Percentiles rank a stretch among this genome's conserved stretches.
Conservation (phyloP, 495 filamentous ascomycete species). For the Ramalina intermedia region DNA sequence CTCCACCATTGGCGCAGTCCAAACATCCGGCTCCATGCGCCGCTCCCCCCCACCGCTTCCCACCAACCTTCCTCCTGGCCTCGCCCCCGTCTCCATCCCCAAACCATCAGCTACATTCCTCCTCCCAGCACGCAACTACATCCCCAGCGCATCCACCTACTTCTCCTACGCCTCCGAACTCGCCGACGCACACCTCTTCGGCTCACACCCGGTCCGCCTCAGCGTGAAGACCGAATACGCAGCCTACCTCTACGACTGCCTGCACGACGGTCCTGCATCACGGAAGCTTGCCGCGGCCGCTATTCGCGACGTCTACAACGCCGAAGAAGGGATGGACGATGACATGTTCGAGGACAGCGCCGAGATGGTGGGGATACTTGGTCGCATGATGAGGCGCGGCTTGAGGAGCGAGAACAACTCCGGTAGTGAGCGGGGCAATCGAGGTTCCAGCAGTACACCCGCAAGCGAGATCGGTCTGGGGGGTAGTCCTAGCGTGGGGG, state of each 20-base stretch:
- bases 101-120: constrained; percentile 52
- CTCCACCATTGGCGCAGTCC: constrained; percentile 8
- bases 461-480: too few species aligned
- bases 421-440: constrained; percentile 5
- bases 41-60: constrained; percentile 26
- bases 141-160: constrained; percentile 61
- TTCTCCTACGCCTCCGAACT: constrained; percentile 67
- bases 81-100: constrained; percentile 32
- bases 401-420: constrained; percentile 15
- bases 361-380: constrained; percentile 56
- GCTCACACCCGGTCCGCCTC: constrained; percentile 77
- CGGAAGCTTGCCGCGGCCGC: constrained; percentile 65
- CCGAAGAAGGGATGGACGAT: constrained; percentile 81
- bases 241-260: constrained; percentile 91
- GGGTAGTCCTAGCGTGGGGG: too few species aligned
- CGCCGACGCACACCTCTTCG: constrained; percentile 61
- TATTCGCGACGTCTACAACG: constrained; percentile 81
- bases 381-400: constrained; percentile 65
- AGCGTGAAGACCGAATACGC: constrained; percentile 86
- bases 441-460: too few species aligned
- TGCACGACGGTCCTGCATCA: constrained; percentile 63
- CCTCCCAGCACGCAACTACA: constrained; percentile 66
- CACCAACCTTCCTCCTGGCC: constrained; percentile 24
- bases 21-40: constrained; percentile 13
- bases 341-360: constrained; percentile 72